A percentile compares a stretch with the other conserved stretches of the same genome.
Evolutionary conservation across 2,329 filamentous ascomycete species (phyloP).

Genomic region (Apiospora rasikravindrae): DNA sequence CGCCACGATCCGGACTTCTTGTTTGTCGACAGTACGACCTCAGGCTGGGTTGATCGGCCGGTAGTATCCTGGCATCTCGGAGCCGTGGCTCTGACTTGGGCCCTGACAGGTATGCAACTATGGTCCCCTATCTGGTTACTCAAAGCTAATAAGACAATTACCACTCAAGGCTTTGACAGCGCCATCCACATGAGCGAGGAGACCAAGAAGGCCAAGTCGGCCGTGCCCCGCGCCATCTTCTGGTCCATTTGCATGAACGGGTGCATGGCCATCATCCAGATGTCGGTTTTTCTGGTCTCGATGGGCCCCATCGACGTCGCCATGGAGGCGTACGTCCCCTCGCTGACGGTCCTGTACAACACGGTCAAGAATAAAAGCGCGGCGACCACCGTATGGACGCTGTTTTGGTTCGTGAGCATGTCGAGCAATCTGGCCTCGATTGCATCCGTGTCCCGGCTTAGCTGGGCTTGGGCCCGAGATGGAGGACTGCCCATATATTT

Average conservation of each 20-base stretch:
- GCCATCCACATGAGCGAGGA: constrained; percentile 55
- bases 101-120: neutral
- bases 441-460: constrained; percentile 52
- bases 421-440: constrained; percentile 47
- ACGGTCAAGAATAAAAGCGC: constrained; percentile 46
- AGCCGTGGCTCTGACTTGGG: neutral
- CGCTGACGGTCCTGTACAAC: constrained; percentile 37
- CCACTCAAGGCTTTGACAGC: constrained; percentile 48
- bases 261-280: constrained; percentile 45
- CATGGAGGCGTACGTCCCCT: constrained; percentile 42
- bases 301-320: constrained; percentile 45
- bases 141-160: neutral
- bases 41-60: neutral
- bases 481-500: constrained; percentile 41
- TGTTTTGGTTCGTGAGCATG: constrained; percentile 44
- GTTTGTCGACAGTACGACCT: neutral
- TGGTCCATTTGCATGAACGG: constrained; percentile 50
- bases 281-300: constrained; percentile 48
- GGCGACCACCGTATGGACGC: constrained; percentile 45
- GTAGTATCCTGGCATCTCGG: neutral
- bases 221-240: constrained; percentile 51
- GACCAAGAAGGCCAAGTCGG: constrained; percentile 48
- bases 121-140: neutral
- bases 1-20: neutral
- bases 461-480: constrained; percentile 56